Percentiles rank a stretch among this genome's conserved stretches.
Conservation (phyloP, 169 alveolate species). For the Eimeria tenella region DNA sequence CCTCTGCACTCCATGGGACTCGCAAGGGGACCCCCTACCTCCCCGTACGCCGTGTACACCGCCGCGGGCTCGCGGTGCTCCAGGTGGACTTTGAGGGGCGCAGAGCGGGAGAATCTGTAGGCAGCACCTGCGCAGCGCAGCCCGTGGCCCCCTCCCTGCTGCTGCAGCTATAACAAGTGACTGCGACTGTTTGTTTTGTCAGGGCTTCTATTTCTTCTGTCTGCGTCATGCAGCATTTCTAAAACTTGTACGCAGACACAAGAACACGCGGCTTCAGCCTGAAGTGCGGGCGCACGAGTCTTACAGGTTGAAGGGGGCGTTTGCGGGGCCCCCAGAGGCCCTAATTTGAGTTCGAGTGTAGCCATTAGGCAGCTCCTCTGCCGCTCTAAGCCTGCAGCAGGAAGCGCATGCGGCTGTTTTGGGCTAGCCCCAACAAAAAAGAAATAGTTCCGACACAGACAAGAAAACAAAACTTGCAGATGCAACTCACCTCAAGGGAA, state of each 20-base stretch:
- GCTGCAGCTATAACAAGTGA: neutral
- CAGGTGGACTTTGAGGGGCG: conserved; percentile 35
- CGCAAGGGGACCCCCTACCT: neutral
- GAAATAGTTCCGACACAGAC: too few species aligned
- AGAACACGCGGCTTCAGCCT: too few species aligned
- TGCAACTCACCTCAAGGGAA: too few species aligned
- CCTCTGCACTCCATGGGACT: neutral
- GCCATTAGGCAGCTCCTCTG: too few species aligned
- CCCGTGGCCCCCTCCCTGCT: neutral
- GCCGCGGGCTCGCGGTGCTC: conserved; percentile 55
- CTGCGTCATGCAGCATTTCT: neutral
- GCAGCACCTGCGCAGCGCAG: neutral
- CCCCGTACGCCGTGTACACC: neutral
- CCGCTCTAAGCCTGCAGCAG: neutral
- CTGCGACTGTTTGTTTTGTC: too few species aligned
- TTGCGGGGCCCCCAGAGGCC: neutral
- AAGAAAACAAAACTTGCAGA: too few species aligned
- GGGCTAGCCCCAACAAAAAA: too few species aligned
- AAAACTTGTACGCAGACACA: too few species aligned
- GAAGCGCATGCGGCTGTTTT: too few species aligned
- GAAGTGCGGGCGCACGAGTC: neutral
- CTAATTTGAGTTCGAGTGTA: too few species aligned
- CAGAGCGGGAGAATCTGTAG: conserved; percentile 21
- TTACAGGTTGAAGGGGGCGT: conserved; percentile 14
- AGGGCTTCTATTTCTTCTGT: neutral